Base-by-base conservation (phyloP, 305 asterid genomes). In the Petunia hybrid region DNA sequence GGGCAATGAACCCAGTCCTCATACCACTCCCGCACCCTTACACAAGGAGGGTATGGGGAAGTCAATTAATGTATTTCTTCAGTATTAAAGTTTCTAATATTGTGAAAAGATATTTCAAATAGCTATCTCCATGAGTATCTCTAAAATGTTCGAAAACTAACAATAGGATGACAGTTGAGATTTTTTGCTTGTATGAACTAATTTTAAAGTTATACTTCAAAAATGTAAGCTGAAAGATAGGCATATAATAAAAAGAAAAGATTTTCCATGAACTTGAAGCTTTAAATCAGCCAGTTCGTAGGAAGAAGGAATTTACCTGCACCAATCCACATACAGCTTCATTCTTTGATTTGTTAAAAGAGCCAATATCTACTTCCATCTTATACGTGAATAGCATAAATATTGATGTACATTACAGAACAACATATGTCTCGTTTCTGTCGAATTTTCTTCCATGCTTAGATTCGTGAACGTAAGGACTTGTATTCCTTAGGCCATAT, bases 401-500 rank as follows among this genome's bases (percentile, higher is more conserved):
- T 22, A 22, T 22, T 14, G 36, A 67, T 41, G 55, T 40, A 67
- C 13, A 68, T 6, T 68, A 42, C 16, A 2, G 39, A 61, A 48
- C 43, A 31, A 3, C 61, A 71, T 31, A 31, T 71, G 5, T 12
- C 35, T 14, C 6, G 62, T 71, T 57, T 31, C 31, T 13, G 12
- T 71, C 4, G 35, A 48, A 71, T 41, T 48, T 48, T 38, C 61
- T 48, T 71, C 77, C 16, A 71, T 12, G 13, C 77, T 71, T 60
- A 5, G 12, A 71, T 71, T 46, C 6, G 14, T 31, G 60, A 46
- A 70, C 31, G 12, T 10, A 10, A 70, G 2, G 43, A 70, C 43
- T 71, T 12, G 60, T 71, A 46, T 71, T 70, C 9, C 61, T 71
- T 55, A 67, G 39, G 75, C n/a, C 75, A 40, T 68, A 68, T 67